A percentile compares a stretch with the other conserved stretches of the same genome.
Evolutionary conservation across 306 rosid genomes (phyloP).

Genomic region (Argentina anserina): DNA sequence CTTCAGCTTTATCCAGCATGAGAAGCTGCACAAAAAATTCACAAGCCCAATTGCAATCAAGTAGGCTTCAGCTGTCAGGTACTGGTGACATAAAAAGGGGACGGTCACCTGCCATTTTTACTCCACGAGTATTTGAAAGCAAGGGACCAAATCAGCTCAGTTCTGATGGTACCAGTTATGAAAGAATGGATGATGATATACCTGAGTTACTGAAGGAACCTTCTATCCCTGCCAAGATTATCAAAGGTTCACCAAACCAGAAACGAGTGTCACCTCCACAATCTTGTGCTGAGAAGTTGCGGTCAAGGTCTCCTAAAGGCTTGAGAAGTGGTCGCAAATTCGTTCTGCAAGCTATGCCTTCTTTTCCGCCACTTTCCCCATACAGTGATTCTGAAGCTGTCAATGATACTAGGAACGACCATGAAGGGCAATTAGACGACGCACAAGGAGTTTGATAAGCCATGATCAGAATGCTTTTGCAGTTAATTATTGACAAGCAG

Average conservation of each 20-base stretch:
- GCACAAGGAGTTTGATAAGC: background rate
- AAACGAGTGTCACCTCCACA: conserved; percentile 13
- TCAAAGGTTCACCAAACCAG: conserved; percentile 12
- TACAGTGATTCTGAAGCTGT: conserved; percentile 3
- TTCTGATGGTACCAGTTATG: conserved; percentile 6
- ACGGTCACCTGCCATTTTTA: background rate
- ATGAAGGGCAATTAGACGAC: background rate
- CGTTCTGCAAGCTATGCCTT: conserved; percentile 9
- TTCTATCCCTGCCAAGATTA: background rate
- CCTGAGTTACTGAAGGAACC: conserved; percentile 19
- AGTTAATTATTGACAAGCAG: background rate
- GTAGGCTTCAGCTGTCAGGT: conserved; percentile 12
- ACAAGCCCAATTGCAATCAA: conserved; percentile 9
- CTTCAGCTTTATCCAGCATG: background rate
- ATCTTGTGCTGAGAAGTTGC: background rate
- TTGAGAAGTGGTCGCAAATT: conserved; percentile 7
- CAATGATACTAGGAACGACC: background rate
- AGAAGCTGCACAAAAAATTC: background rate
- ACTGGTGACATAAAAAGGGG: conserved; percentile 18
- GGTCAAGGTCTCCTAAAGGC: conserved; percentile 18
- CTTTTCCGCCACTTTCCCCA: conserved; percentile 20
- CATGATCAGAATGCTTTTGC: background rate
- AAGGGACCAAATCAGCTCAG: background rate
- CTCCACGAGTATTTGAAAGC: background rate
- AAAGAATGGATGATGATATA: conserved; percentile 5